These are phyloP conservation scores for Medicago lupulina DNA, from an alignment of 306 rosid genomes.

Conservation along the genomic window DNA sequence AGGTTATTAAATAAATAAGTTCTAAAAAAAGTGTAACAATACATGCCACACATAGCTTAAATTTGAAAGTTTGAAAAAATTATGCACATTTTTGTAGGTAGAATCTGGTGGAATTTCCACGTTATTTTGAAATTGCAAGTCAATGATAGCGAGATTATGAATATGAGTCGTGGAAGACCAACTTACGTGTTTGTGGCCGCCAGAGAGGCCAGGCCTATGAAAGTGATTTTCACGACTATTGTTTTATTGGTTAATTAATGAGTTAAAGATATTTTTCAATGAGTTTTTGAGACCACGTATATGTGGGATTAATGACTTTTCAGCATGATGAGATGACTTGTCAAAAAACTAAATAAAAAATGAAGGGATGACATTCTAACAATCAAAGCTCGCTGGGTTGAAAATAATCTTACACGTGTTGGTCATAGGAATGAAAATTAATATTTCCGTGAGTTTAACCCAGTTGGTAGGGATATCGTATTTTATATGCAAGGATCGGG, in stretches of 20 bases:
- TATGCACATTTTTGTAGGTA: constrained; percentile 5
- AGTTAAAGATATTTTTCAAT: background rate
- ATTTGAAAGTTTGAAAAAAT: background rate
- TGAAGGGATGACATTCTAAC: background rate
- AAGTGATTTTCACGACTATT: constrained; percentile 1
- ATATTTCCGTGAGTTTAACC: too few species aligned
- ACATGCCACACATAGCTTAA: background rate
- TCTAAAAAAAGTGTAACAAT: background rate
- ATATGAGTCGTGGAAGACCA: constrained; percentile 3
- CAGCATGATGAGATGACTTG: background rate
- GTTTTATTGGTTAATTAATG: background rate
- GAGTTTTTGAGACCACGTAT: background rate
- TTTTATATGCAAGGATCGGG: too few species aligned
- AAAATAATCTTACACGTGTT: background rate
- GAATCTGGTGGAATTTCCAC: background rate
- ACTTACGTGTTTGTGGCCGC: background rate
- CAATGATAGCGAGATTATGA: background rate
- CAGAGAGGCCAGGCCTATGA: background rate
- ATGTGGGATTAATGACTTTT: background rate
- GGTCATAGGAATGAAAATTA: background rate
- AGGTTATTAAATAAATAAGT: background rate
- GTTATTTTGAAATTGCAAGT: background rate
- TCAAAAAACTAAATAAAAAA: too few species aligned
- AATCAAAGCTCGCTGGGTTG: background rate
- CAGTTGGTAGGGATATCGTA: too few species aligned